Percentiles rank a stretch among this genome's conserved stretches.
These are phyloP conservation scores for Beta corolliflora DNA, from an alignment of 179 eudicot genomes.

Conservation along the genomic window DNA sequence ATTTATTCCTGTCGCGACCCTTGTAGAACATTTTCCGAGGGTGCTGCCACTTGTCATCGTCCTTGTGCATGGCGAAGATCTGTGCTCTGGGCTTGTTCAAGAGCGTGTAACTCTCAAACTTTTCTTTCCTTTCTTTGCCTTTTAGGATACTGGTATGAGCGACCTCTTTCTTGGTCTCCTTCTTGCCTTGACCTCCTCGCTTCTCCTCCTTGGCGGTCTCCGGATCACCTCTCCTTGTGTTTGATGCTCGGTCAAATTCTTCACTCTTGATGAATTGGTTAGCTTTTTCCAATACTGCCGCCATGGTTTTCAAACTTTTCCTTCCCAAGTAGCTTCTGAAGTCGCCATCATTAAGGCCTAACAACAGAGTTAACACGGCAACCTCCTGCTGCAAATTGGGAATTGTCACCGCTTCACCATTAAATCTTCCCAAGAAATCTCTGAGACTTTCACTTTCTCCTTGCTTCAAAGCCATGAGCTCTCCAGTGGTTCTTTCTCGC, in stretches of 20 bases:
- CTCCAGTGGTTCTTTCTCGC: background rate
- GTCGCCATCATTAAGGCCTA: background rate
- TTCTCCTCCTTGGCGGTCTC: too few relatives aligned
- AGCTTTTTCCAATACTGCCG: background rate
- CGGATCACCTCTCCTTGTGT: too few relatives aligned
- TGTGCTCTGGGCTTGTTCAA: too few relatives aligned
- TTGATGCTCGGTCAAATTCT: too few relatives aligned
- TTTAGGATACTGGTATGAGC: too few relatives aligned
- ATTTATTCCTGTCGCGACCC: background rate
- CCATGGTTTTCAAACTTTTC: background rate
- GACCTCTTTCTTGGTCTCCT: too few relatives aligned
- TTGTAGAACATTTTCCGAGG: background rate
- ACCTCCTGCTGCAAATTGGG: background rate
- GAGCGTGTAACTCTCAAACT: too few relatives aligned
- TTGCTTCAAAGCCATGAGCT: background rate
- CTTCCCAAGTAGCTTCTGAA: background rate
- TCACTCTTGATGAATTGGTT: too few relatives aligned
- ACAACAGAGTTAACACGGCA: background rate
- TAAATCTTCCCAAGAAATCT: background rate
- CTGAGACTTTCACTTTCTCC: background rate
- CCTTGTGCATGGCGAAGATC: too few relatives aligned
- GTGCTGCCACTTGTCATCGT: background rate
- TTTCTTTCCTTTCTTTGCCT: too few relatives aligned
- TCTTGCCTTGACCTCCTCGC: too few relatives aligned
- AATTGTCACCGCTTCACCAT: too few relatives aligned